Evolutionary conservation across 2,329 filamentous ascomycete species (phyloP).

Genomic region (Trichoderma sp.): DNA sequence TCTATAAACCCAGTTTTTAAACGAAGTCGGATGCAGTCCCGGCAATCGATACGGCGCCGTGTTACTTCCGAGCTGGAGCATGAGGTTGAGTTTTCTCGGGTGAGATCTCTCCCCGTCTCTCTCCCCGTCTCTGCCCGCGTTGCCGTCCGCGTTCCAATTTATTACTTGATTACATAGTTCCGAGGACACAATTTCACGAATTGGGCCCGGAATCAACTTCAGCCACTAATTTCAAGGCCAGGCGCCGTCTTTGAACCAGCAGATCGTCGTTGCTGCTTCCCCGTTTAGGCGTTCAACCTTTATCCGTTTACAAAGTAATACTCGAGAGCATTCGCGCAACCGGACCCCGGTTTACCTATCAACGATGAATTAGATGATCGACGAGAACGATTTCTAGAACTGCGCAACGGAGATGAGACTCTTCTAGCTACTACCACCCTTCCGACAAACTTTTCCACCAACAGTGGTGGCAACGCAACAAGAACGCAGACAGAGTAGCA

Average conservation of each 20-base stretch:
- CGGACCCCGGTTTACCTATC: background rate
- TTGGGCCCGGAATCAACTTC: background rate
- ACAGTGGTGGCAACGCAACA: background rate
- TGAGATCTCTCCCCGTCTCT: background rate
- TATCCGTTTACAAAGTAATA: background rate
- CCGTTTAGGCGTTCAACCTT: background rate
- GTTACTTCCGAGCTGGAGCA: background rate
- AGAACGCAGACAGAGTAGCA: background rate
- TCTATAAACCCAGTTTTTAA: background rate
- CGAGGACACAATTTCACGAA: background rate
- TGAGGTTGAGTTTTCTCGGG: background rate
- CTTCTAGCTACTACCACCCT: background rate
- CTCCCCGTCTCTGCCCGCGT: background rate
- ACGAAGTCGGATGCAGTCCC: background rate
- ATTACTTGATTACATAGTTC: background rate
- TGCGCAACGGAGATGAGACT: background rate
- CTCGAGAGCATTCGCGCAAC: background rate
- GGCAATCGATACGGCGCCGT: background rate
- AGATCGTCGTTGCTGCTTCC: background rate
- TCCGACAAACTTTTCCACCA: background rate
- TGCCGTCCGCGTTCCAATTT: background rate
- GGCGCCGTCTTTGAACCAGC: background rate
- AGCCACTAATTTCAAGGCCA: background rate
- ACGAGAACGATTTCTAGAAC: background rate
- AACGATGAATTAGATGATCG: background rate